phyloP scores from a whole-genome alignment of 352 stramenopile genomes.

The Thraustotheca clavata region DNA sequence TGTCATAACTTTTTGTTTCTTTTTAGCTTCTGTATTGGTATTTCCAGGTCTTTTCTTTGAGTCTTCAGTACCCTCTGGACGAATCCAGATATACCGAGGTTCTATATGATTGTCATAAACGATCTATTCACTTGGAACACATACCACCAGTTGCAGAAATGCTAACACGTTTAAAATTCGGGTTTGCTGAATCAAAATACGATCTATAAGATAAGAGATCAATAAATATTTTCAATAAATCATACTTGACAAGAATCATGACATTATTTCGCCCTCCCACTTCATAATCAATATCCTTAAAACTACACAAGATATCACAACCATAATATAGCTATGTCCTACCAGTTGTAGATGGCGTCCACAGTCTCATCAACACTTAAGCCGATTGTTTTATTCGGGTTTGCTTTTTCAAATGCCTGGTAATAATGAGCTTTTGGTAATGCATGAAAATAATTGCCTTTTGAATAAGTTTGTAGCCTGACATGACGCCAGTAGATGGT shows the following conservation, averaged over 20 bases:
- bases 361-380: constrained; percentile 55
- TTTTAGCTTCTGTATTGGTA: constrained; percentile 1
- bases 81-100: constrained; percentile 3
- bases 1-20: constrained; percentile 12
- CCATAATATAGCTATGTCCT: background rate
- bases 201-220: background rate
- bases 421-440: background rate
- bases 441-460: constrained; percentile 30
- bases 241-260: constrained; percentile 49
- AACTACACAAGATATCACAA: constrained; percentile 22
- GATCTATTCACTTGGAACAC: background rate
- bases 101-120: background rate
- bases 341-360: constrained; percentile 60
- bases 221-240: background rate
- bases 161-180: constrained; percentile 14
- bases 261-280: constrained; percentile 66
- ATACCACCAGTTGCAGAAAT: constrained; percentile 7
- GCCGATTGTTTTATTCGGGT: constrained; percentile 24
- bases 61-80: constrained; percentile 7
- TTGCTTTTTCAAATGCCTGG: constrained; percentile 72
- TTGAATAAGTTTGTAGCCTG: constrained; percentile 72
- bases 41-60: background rate
- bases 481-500: constrained; percentile 72
- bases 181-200: constrained; percentile 10
- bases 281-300: constrained; percentile 61